Conservation (phyloP, 805 yeast species). For the Starmerella etchellsii region DNA sequence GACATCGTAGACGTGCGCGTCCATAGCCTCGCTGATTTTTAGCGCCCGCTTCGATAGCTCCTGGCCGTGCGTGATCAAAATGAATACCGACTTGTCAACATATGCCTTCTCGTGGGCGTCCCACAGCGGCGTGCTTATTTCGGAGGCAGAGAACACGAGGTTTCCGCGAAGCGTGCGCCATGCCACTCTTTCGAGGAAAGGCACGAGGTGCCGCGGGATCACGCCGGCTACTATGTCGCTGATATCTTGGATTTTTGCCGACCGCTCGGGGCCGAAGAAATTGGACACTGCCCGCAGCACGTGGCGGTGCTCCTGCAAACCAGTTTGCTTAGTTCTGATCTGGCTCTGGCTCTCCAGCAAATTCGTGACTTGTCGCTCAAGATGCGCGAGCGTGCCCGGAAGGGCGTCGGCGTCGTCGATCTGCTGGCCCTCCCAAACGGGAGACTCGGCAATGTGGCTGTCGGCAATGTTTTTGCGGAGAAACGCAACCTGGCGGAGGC, state of each 20-base stretch:
- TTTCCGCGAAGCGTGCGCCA: constrained; percentile 95
- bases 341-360: constrained; percentile 56
- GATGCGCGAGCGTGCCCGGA: constrained; percentile 44
- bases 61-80: constrained; percentile 85
- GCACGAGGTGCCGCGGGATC: constrained; percentile 56
- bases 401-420: constrained; percentile 55
- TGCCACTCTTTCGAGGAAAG: constrained; percentile 61
- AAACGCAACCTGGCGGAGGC: constrained; percentile 66
- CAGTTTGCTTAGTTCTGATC: constrained; percentile 48
- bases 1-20: constrained; percentile 60
- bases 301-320: constrained; percentile 57
- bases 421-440: constrained; percentile 32
- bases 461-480: constrained; percentile 25
- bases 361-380: constrained; percentile 64
- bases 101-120: constrained; percentile 45
- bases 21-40: constrained; percentile 80
- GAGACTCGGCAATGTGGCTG: constrained; percentile 24
- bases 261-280: constrained; percentile 30
- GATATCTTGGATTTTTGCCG: constrained; percentile 25
- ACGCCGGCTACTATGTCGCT: constrained; percentile 60
- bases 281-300: constrained; percentile 38
- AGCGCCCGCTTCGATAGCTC: constrained; percentile 57
- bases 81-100: constrained; percentile 67
- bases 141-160: constrained; percentile 60
- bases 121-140: constrained; percentile 49